Percentiles rank a stretch among this genome's conserved stretches.
phyloP scores from a whole-genome alignment of 2,329 filamentous ascomycete species.

The Colletotrichum melonis region DNA sequence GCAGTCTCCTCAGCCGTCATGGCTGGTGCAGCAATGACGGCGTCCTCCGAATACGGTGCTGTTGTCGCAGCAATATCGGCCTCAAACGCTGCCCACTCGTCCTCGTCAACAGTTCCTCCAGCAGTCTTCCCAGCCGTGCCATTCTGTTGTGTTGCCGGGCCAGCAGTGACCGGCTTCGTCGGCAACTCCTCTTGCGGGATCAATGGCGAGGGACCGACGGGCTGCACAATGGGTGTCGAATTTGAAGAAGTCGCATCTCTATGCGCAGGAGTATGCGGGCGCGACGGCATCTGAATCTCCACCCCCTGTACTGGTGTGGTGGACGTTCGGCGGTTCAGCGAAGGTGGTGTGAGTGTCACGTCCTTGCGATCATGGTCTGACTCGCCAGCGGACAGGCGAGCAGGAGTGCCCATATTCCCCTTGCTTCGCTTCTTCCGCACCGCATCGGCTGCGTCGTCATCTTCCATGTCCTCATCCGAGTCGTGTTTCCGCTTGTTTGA shows the following conservation, averaged over 20 bases:
- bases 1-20: slow-evolving; percentile 73
- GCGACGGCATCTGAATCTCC: slow-evolving; percentile 72
- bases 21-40: slow-evolving; percentile 76
- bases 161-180: slow-evolving; percentile 13
- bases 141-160: slow-evolving; percentile 27
- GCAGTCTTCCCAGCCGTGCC: slow-evolving; percentile 35
- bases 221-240: slow-evolving; percentile 49
- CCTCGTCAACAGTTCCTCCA: slow-evolving; percentile 67
- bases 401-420: slow-evolving; percentile 45
- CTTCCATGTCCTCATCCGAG: slow-evolving; percentile 42
- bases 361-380: slow-evolving; percentile 39
- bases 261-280: slow-evolving; percentile 69
- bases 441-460: slow-evolving; percentile 49
- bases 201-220: slow-evolving; percentile 49
- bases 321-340: slow-evolving; percentile 59
- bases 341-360: slow-evolving; percentile 51
- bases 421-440: slow-evolving; percentile 59
- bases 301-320: slow-evolving; percentile 65
- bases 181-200: slow-evolving; percentile 43
- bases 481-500: slow-evolving; percentile 45
- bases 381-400: slow-evolving; percentile 31
- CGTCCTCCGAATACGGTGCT: slow-evolving; percentile 54
- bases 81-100: slow-evolving; percentile 89
- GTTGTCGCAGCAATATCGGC: slow-evolving; percentile 75
- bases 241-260: slow-evolving; percentile 52